Evolutionary conservation across 257 asterid species (phyloP), one percentile per base, ranked within the genome.

Genomic region (Penstemon eatonii): DNA sequence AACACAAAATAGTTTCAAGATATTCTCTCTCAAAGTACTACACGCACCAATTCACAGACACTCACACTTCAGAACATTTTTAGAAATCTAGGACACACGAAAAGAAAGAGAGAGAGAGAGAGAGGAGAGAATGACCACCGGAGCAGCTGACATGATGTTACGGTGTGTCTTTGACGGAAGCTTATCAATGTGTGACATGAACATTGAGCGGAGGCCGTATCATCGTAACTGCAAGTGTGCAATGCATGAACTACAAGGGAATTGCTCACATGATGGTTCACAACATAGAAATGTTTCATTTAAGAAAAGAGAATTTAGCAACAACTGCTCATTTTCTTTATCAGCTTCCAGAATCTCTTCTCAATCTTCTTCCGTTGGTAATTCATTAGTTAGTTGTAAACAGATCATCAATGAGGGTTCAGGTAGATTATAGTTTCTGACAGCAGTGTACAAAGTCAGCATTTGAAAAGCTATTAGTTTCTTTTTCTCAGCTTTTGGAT

Each of bases 201-300:
- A 74, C 38, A 74, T 78, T 9, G 84, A 80, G 64, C 57, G 78
- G 5, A 71, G 84, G 58, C 82, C 84, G 5, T 82, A 82, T 36
- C 83, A 75, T 44, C 43, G 41, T 0, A 33, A 79, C 49, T 76
- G 84, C 72, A 45, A 65, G 4, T 79, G 82, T 56, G 75, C 82
- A 60, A 33, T 79, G 73, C 84, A 76, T 62, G 42, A 82, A 5
- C 5, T 4, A 51, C 68, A 68, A 47, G 72, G 49, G 5, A 50
- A 18, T 12, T 67, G 75, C 53, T 53, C 75, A 6, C 76, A 60
- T 10, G 18, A 46, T 3, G 15, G 55, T 11, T 62, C 60, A n/a
- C 60, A 54, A 4, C 5, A 4, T 15, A 68, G 69, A 59, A 77
- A 49, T 18, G 25, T 74, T 39, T 51, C 82, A 4, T 79, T 73